Conservation (phyloP, 2,329 filamentous ascomycete genomes). For the Knufia petricola region DNA sequence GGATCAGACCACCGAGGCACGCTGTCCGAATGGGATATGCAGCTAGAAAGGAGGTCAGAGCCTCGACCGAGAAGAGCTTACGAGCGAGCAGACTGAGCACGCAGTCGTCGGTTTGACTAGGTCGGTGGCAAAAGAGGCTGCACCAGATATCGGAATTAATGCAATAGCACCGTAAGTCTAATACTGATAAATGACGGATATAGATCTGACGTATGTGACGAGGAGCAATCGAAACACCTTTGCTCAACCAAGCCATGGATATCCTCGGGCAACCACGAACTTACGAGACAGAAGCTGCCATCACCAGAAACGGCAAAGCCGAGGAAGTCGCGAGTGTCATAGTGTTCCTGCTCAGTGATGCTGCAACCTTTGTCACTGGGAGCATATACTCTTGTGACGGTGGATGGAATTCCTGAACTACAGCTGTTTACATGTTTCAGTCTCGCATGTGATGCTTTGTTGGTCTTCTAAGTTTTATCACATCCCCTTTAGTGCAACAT, state of each 20-base stretch:
- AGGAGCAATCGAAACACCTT: conserved; percentile 13
- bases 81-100: conserved; percentile 10
- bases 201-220: too few species aligned
- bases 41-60: conserved; percentile 12
- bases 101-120: too few species aligned
- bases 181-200: too few species aligned
- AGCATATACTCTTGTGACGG: conserved; percentile 39
- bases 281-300: conserved; percentile 4
- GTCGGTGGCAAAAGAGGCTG: too few species aligned
- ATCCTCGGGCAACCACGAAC: background rate
- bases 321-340: conserved; percentile 34
- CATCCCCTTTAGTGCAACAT: background rate
- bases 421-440: too few species aligned
- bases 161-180: too few species aligned
- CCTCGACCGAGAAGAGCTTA: conserved; percentile 2
- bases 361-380: conserved; percentile 39
- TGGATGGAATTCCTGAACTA: conserved; percentile 20
- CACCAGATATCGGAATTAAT: too few species aligned
- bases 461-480: too few species aligned
- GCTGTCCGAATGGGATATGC: conserved; percentile 15
- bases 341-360: conserved; percentile 39
- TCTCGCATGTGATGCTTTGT: too few species aligned
- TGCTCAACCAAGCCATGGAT: conserved; percentile 9
- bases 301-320: conserved; percentile 10
- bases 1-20: conserved; percentile 18